phyloP scores from a whole-genome alignment of 2,329 filamentous ascomycete genomes.

The Lecanicillium sp. region DNA sequence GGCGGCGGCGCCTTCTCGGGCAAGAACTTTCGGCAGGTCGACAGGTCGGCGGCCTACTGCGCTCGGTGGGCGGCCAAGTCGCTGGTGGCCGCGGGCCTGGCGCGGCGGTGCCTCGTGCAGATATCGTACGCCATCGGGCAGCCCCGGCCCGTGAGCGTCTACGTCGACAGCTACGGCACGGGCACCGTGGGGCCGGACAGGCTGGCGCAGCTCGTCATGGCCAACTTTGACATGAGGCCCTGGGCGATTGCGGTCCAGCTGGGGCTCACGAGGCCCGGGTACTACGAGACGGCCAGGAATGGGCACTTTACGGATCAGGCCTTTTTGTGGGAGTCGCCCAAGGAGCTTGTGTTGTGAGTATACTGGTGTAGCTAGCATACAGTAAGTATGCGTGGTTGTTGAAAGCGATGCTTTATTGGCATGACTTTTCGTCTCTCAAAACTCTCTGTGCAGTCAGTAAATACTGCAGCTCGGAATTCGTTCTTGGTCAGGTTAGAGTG shows the following conservation, averaged over 20 bases:
- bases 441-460: no score
- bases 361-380: no score
- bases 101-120: slow-evolving; percentile 89
- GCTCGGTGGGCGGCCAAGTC: slow-evolving; percentile 99
- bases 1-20: slow-evolving; percentile 99
- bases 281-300: slow-evolving; percentile 98
- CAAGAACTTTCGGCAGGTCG: slow-evolving; percentile 99
- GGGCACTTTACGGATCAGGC: no score
- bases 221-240: slow-evolving; percentile 96
- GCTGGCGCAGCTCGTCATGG: slow-evolving; percentile 86
- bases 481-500: no score
- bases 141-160: slow-evolving; percentile 92
- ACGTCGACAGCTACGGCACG: slow-evolving; percentile 96
- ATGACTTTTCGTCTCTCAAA: no score
- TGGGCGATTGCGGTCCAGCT: slow-evolving; percentile 98
- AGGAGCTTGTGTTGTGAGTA: no score
- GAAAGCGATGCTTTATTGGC: no score
- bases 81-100: slow-evolving; percentile 78
- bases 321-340: no score
- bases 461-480: no score
- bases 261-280: slow-evolving; percentile 90
- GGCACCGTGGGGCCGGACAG: slow-evolving; percentile 82
- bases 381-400: no score
- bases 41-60: slow-evolving; percentile 95
- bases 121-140: slow-evolving; percentile 99